Percentiles rank a stretch among this genome's conserved stretches.
phyloP scores from a whole-genome alignment of 352 stramenopile genomes.

The Aphanomyces cochlioides region DNA sequence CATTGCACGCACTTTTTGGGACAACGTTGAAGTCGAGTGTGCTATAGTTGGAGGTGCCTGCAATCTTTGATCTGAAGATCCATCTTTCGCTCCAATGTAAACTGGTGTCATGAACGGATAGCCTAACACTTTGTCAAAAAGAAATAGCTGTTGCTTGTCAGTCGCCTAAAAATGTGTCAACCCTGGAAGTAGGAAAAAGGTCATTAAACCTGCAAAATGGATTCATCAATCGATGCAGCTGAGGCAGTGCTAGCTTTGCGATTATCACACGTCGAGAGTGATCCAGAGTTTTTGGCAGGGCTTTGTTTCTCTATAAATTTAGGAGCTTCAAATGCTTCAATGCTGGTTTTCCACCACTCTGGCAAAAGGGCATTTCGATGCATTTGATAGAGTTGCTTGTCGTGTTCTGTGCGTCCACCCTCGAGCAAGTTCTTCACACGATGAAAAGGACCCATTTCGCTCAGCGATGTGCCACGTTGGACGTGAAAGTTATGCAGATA shows the following conservation, averaged over 20 bases:
- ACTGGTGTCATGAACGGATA: slow-evolving; percentile 82
- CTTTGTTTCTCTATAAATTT: slow-evolving; percentile 33
- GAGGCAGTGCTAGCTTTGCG: slow-evolving; percentile 13
- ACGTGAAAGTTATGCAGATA: slow-evolving; percentile 90
- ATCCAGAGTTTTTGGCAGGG: background rate
- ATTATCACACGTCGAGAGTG: background rate
- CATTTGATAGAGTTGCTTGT: background rate
- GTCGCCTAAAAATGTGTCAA: slow-evolving; percentile 49
- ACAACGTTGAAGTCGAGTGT: slow-evolving; percentile 3
- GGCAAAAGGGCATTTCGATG: slow-evolving; percentile 43
- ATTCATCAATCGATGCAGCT: slow-evolving; percentile 1
- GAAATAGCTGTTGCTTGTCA: slow-evolving; percentile 78
- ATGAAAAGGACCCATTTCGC: slow-evolving; percentile 27
- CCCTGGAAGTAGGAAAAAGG: too few species aligned
- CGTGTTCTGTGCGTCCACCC: background rate
- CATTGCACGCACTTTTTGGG: slow-evolving; percentile 22
- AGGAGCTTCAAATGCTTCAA: slow-evolving; percentile 65
- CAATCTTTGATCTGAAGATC: background rate
- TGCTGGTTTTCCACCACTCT: slow-evolving; percentile 83
- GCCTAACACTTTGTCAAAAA: slow-evolving; percentile 78
- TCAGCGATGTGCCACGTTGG: slow-evolving; percentile 2
- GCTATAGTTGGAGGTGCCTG: background rate
- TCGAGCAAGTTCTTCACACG: slow-evolving; percentile 15
- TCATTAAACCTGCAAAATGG: slow-evolving; percentile 11
- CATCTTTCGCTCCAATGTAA: slow-evolving; percentile 53